Conservation (phyloP, 2,329 filamentous ascomycete species). For the Aspergillus flavus region DNA sequence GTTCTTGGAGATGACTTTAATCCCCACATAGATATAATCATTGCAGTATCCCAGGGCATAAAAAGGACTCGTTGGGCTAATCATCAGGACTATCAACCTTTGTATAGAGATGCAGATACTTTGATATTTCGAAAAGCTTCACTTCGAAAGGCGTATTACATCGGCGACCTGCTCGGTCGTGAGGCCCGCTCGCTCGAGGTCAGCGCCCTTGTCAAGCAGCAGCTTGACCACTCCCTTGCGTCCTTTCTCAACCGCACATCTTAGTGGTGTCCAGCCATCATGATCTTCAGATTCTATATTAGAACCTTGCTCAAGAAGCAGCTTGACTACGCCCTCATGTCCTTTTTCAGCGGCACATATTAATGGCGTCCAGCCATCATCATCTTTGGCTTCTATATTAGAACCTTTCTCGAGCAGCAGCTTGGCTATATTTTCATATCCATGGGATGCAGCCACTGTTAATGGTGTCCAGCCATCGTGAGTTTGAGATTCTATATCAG, state of each 20-base stretch:
- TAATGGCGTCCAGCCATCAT: not conserved
- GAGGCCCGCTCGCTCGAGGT: not conserved
- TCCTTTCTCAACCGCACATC: not conserved
- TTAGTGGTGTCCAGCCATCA: not conserved
- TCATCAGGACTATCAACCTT: not conserved
- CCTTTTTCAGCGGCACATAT: not conserved
- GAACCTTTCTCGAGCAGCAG: not conserved
- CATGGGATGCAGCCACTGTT: too few species aligned
- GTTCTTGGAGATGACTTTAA: not conserved
- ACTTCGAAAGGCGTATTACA: not conserved
- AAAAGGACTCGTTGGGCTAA: not conserved
- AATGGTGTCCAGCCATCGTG: too few species aligned
- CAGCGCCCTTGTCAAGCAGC: not conserved
- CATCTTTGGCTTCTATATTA: not conserved
- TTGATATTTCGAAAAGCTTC: not conserved
- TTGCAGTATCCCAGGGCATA: not conserved
- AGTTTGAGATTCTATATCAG: not conserved
- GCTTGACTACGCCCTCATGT: too few species aligned
- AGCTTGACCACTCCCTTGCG: not conserved
- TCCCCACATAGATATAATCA: not conserved
- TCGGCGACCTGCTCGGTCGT: not conserved
- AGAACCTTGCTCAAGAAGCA: not conserved
- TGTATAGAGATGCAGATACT: not conserved
- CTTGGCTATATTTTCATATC: not conserved
- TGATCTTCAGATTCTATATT: not conserved